Percentiles rank a stretch among this genome's conserved stretches.
Evolutionary conservation across 495 filamentous ascomycete species (phyloP).

Genomic region (Penicillium atrosanguineum): DNA sequence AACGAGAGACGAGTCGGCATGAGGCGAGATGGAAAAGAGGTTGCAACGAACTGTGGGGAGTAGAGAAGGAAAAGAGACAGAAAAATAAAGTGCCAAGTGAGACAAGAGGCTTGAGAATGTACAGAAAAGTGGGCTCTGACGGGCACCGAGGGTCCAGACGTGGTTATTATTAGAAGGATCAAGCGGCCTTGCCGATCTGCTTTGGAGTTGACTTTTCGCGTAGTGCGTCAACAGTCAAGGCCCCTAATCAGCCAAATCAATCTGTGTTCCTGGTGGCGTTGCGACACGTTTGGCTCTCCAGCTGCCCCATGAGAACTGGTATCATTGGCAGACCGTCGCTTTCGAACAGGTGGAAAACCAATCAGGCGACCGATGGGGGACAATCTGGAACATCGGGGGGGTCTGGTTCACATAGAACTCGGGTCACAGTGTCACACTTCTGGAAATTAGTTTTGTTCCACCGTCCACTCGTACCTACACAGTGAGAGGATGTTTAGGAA

Average conservation of each 20-base stretch:
- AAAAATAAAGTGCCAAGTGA: constrained; percentile 14
- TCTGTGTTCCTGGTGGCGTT: constrained; percentile 9
- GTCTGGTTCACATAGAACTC: neutral
- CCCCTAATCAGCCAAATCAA: neutral
- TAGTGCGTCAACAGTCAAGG: neutral
- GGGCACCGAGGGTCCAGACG: neutral
- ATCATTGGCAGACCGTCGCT: constrained; percentile 5
- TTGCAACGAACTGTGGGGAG: constrained; percentile 5
- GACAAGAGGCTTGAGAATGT: constrained; percentile 16
- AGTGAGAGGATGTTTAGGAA: neutral
- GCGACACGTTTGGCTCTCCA: constrained; percentile 6
- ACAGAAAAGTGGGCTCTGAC: constrained; percentile 18
- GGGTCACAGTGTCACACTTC: constrained; percentile 4
- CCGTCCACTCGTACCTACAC: neutral
- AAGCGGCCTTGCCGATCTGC: neutral
- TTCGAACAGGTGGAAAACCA: neutral
- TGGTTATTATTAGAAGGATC: neutral
- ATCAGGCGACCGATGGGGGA: constrained; percentile 1
- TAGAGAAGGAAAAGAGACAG: constrained; percentile 7
- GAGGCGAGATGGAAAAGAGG: constrained; percentile 6
- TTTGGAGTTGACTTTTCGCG: neutral
- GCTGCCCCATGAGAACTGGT: neutral
- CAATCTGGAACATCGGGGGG: constrained; percentile 15
- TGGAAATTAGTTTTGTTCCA: neutral
- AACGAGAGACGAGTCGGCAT: constrained; percentile 24